A percentile compares a stretch with the other conserved stretches of the same genome.
phyloP scores from a whole-genome alignment of 1,284 basidiomycete genomes.

The Leccinum cinnamomeum region DNA sequence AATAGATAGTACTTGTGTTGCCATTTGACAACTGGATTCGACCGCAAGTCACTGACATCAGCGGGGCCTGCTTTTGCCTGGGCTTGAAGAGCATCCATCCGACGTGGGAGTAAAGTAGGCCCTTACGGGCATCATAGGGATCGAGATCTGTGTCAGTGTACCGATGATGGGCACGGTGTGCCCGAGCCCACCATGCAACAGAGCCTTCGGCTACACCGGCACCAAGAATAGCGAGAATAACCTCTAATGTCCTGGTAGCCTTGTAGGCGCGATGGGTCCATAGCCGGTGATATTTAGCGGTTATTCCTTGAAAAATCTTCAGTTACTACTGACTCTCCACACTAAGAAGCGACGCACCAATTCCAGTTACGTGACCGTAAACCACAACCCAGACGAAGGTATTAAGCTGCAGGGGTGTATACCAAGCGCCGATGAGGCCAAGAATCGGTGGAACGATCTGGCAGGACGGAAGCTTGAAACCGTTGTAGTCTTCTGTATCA shows the following conservation, averaged over 20 bases:
- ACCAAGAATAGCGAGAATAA: constrained; percentile 76
- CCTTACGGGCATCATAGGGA: constrained; percentile 86
- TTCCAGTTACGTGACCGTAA: constrained; percentile 81
- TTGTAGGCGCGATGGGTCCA: constrained; percentile 91
- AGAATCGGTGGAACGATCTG: constrained; percentile 17
- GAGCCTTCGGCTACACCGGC: constrained; percentile 85
- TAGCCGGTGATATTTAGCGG: constrained; percentile 82
- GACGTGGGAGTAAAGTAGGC: constrained; percentile 74
- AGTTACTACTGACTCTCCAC: no score
- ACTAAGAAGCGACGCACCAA: constrained; percentile 45
- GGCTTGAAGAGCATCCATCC: constrained; percentile 93
- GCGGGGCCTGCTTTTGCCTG: constrained; percentile 81
- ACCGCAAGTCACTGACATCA: constrained; percentile 79
- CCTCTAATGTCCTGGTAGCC: constrained; percentile 76
- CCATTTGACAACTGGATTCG: constrained; percentile 77
- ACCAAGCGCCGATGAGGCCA: constrained; percentile 22
- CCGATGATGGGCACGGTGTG: constrained; percentile 87
- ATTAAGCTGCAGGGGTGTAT: constrained; percentile 56
- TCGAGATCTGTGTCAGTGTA: constrained; percentile 94
- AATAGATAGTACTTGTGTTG: constrained; percentile 79
- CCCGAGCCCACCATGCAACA: constrained; percentile 92
- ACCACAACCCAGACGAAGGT: constrained; percentile 67
- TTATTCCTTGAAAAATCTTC: constrained; percentile 42
- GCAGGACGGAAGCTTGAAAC: no score
- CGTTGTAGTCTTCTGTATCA: no score